Conservation (phyloP, 257 asterid genomes). For the Linderniella brevidens region DNA sequence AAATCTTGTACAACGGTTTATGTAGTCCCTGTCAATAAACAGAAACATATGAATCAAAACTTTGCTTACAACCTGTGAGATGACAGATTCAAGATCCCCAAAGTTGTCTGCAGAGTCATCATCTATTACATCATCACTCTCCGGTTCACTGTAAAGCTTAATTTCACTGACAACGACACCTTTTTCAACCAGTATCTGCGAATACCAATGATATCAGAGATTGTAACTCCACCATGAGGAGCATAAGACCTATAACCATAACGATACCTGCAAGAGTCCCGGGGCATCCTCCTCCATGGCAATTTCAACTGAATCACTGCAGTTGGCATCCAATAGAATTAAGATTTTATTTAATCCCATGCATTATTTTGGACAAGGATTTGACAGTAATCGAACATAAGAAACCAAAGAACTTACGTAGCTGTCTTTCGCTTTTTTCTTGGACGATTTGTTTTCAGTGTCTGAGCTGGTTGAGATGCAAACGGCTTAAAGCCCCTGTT, state of each 20-base stretch:
- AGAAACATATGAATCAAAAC: too few species aligned
- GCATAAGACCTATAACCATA: slow-evolving; percentile 12
- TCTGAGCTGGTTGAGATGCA: slow-evolving; percentile 21
- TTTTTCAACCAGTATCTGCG: slow-evolving; percentile 51
- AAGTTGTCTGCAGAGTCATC: slow-evolving; percentile 44
- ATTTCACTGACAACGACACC: slow-evolving; percentile 69
- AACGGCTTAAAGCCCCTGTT: slow-evolving; percentile 15
- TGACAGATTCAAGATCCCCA: slow-evolving; percentile 59
- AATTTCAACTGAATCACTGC: slow-evolving; percentile 71
- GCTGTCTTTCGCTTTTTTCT: slow-evolving; percentile 70
- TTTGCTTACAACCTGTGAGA: slow-evolving; percentile 38
- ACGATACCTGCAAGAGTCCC: slow-evolving; percentile 69
- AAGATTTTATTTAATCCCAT: background rate
- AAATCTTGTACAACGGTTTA: too few species aligned
- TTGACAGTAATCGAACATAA: background rate
- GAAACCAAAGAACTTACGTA: slow-evolving; percentile 35
- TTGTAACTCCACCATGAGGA: slow-evolving; percentile 6
- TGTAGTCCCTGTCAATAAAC: too few species aligned
- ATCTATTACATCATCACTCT: slow-evolving; percentile 45
- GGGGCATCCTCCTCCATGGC: slow-evolving; percentile 99
- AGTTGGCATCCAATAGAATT: slow-evolving; percentile 13
- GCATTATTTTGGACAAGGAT: background rate
- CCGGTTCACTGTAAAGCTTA: slow-evolving; percentile 75
- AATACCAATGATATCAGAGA: slow-evolving; percentile 14
- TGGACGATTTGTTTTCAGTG: slow-evolving; percentile 25